Evolutionary conservation across 257 asterid genomes (phyloP).

Genomic region (Perilla frutescens): DNA sequence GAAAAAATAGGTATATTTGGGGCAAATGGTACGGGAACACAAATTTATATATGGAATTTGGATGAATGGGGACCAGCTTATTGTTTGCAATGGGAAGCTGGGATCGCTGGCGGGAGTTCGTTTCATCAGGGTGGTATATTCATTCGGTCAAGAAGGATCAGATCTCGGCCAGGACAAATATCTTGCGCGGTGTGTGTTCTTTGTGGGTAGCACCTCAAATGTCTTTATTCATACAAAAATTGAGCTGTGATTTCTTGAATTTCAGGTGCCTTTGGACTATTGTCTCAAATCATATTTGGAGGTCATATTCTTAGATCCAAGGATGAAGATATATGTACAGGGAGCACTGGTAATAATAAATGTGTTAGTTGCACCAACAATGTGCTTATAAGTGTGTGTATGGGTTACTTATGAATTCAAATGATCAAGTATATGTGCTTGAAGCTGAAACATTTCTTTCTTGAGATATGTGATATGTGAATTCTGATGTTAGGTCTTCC

Average conservation of each 20-base stretch:
- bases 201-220: slow-evolving; percentile 11
- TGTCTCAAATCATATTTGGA: slow-evolving; percentile 74
- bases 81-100: slow-evolving; percentile 65
- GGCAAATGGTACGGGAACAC: slow-evolving; percentile 74
- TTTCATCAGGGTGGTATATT: slow-evolving; percentile 73
- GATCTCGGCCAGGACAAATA: slow-evolving; percentile 89
- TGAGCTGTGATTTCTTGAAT: slow-evolving; percentile 25
- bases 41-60: slow-evolving; percentile 77
- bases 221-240: slow-evolving; percentile 6
- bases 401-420: slow-evolving; percentile 21
- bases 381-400: slow-evolving; percentile 8
- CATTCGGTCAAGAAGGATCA: slow-evolving; percentile 63
- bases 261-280: slow-evolving; percentile 82
- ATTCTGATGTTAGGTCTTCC: not conserved
- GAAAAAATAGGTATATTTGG: slow-evolving; percentile 64
- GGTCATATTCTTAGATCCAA: slow-evolving; percentile 81
- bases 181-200: slow-evolving; percentile 46
- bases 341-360: slow-evolving; percentile 61
- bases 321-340: slow-evolving; percentile 81
- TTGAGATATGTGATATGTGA: not conserved
- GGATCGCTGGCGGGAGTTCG: slow-evolving; percentile 71
- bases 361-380: slow-evolving; percentile 52
- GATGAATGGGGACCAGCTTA: slow-evolving; percentile 79
- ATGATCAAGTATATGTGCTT: not conserved
- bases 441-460: slow-evolving; percentile 8